These are phyloP conservation scores for Takashimella koratensis DNA, from an alignment of 1,284 basidiomycete genomes.

Conservation along the genomic window DNA sequence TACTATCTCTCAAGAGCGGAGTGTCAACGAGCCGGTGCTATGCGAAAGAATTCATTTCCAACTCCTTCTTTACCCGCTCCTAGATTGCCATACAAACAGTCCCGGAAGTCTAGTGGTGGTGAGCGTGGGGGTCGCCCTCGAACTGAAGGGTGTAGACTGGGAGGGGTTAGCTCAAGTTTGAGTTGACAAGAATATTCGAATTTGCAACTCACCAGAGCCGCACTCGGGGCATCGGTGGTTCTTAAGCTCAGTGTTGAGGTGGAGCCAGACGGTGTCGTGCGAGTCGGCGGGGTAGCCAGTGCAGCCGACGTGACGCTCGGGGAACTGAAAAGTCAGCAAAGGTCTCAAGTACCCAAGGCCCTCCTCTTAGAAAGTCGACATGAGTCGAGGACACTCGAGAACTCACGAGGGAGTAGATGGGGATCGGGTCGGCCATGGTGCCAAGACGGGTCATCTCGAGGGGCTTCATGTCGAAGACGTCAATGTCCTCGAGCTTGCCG, in stretches of 20 bases:
- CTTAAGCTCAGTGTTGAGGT: constrained; percentile 59
- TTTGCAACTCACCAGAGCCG: constrained; percentile 53
- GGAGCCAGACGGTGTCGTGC: constrained; percentile 84
- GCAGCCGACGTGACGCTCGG: constrained; percentile 80
- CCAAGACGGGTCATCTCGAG: constrained; percentile 83
- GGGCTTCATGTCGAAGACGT: constrained; percentile 86
- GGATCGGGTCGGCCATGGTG: constrained; percentile 81
- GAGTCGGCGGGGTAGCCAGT: constrained; percentile 88
- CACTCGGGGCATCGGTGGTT: constrained; percentile 80
- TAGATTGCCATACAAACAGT: neutral
- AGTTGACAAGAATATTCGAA: neutral
- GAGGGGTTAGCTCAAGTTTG: constrained; percentile 8
- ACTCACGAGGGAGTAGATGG: constrained; percentile 81
- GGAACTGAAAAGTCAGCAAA: constrained; percentile 55
- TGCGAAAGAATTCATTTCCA: neutral
- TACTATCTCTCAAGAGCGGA: too few species aligned
- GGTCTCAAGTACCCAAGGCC: too few species aligned
- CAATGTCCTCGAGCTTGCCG: constrained; percentile 80
- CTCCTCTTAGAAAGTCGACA: too few species aligned
- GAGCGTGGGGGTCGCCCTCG: constrained; percentile 43
- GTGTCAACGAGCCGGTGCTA: too few species aligned
- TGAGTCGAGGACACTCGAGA: too few species aligned
- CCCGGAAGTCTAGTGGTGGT: constrained; percentile 34
- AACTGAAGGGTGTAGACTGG: constrained; percentile 48
- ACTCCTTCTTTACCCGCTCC: neutral